phyloP scores from a whole-genome alignment of 2,329 filamentous ascomycete genomes.

The Clonostachys solani region DNA sequence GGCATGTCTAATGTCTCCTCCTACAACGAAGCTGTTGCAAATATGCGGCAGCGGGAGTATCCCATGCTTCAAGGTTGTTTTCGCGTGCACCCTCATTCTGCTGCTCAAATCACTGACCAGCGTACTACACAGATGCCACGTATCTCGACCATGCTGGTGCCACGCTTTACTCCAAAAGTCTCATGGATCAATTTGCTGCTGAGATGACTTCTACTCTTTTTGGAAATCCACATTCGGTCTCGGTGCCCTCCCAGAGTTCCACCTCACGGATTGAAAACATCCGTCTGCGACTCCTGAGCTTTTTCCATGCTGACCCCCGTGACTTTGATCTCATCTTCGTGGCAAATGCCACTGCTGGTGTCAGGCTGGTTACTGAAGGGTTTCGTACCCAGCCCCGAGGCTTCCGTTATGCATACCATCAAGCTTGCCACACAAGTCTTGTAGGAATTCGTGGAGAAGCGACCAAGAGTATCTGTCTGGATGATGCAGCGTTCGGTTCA shows the following conservation, averaged over 20 bases:
- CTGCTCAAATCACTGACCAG: slow-evolving; percentile 5
- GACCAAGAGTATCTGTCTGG: slow-evolving; percentile 58
- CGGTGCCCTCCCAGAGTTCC: slow-evolving; percentile 73
- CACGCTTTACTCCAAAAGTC: slow-evolving; percentile 74
- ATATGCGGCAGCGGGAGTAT: slow-evolving; percentile 56
- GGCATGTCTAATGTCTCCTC: too few relatives aligned
- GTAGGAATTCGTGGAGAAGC: slow-evolving; percentile 77
- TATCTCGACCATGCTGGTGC: slow-evolving; percentile 97
- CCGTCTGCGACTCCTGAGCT: slow-evolving; percentile 64
- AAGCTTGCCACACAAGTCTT: slow-evolving; percentile 81
- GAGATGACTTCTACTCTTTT: slow-evolving; percentile 78
- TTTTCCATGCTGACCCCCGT: slow-evolving; percentile 77
- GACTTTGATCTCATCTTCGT: slow-evolving; percentile 89
- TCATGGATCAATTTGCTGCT: slow-evolving; percentile 74
- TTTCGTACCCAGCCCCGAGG: slow-evolving; percentile 65
- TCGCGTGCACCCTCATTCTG: not conserved
- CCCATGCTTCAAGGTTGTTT: slow-evolving; percentile 64
- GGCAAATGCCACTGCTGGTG: slow-evolving; percentile 84
- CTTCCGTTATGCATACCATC: slow-evolving; percentile 80
- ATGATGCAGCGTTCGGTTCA: slow-evolving; percentile 55
- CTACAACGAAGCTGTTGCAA: slow-evolving; percentile 58
- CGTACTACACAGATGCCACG: slow-evolving; percentile 50
- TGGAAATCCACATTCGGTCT: slow-evolving; percentile 90
- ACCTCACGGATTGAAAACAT: slow-evolving; percentile 72
- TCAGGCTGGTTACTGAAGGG: slow-evolving; percentile 81